Evolutionary conservation across 805 yeast genomes (phyloP).

Genomic region (Candida ortonii): DNA sequence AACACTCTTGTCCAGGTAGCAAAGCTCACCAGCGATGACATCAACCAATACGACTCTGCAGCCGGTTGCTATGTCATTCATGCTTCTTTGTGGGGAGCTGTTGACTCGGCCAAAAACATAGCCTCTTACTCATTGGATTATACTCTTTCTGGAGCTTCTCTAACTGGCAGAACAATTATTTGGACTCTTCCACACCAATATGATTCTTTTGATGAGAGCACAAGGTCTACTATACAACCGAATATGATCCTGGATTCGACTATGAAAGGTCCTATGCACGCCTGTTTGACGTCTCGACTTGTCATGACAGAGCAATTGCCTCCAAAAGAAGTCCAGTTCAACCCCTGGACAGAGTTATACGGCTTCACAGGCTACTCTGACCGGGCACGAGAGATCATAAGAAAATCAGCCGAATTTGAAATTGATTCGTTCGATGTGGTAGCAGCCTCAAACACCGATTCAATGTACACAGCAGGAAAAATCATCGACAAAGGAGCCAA

Average conservation of each 20-base stretch:
- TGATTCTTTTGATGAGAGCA: constrained; percentile 31
- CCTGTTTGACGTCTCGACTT: constrained; percentile 36
- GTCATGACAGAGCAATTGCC: constrained; percentile 30
- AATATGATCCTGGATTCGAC: constrained; percentile 45
- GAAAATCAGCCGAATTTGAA: constrained; percentile 51
- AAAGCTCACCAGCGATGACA: constrained; percentile 37
- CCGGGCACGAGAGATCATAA: constrained; percentile 40
- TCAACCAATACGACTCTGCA: constrained; percentile 50
- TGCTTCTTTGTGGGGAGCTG: constrained; percentile 40
- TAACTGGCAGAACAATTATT: constrained; percentile 31
- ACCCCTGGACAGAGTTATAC: constrained; percentile 57
- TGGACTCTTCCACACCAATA: constrained; percentile 58
- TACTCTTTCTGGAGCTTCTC: constrained; percentile 27
- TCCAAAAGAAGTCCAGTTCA: constrained; percentile 37
- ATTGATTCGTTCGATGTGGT: constrained; percentile 49
- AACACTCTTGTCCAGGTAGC: constrained; percentile 51
- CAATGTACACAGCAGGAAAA: constrained; percentile 92
- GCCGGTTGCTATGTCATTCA: constrained; percentile 66
- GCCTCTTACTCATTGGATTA: constrained; percentile 43
- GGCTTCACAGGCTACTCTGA: constrained; percentile 36
- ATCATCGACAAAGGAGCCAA: constrained; percentile 86
- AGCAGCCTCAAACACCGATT: constrained; percentile 62
- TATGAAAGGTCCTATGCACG: constrained; percentile 52
- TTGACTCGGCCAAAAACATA: constrained; percentile 27
- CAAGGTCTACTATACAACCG: constrained; percentile 24